Conservation (phyloP, 116 monocot species). For the Zostera marina region DNA sequence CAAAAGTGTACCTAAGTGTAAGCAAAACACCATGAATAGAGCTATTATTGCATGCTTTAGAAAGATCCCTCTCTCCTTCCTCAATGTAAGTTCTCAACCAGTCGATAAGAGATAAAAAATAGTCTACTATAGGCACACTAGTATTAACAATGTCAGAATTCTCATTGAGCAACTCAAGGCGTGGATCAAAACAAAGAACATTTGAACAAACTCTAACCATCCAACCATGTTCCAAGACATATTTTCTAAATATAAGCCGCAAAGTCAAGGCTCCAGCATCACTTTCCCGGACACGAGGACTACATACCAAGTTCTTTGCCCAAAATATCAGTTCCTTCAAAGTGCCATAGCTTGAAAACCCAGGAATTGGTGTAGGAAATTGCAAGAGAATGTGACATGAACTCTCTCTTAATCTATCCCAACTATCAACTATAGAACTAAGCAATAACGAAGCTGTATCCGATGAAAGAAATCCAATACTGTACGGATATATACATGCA, state of each 20-base stretch:
- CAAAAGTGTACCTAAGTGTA: conserved; percentile 91
- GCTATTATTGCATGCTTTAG: conserved; percentile 71
- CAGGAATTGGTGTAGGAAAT: conserved; percentile 93
- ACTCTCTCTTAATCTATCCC: conserved; percentile 86
- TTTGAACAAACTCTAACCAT: conserved; percentile 27
- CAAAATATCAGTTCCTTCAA: conserved; percentile 54
- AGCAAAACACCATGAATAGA: conserved; percentile 97
- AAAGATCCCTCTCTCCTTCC: conserved; percentile 77
- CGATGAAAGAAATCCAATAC: conserved; percentile 42
- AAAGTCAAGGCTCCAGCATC: conserved; percentile 95
- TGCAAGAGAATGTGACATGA: conserved; percentile 78
- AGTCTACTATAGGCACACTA: conserved; percentile 30
- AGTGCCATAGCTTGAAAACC: conserved; percentile 38
- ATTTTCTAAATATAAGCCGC: conserved; percentile 81
- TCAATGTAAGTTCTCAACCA: conserved; percentile 64
- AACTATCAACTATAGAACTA: conserved; percentile 94
- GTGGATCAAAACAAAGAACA: conserved; percentile 15
- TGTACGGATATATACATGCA: conserved; percentile 43
- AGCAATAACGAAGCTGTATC: conserved; percentile 65
- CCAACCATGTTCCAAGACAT: conserved; percentile 78
- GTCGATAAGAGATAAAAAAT: conserved; percentile 60
- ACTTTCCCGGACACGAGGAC: conserved; percentile 97
- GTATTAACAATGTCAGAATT: conserved; percentile 5
- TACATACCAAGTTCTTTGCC: conserved; percentile 79
- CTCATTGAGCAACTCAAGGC: conserved; percentile 12